Evolutionary conservation across 202 grass and related monocot species (phyloP), one percentile per base, ranked within the genome.

Genomic region (Saccharum hybrid): DNA sequence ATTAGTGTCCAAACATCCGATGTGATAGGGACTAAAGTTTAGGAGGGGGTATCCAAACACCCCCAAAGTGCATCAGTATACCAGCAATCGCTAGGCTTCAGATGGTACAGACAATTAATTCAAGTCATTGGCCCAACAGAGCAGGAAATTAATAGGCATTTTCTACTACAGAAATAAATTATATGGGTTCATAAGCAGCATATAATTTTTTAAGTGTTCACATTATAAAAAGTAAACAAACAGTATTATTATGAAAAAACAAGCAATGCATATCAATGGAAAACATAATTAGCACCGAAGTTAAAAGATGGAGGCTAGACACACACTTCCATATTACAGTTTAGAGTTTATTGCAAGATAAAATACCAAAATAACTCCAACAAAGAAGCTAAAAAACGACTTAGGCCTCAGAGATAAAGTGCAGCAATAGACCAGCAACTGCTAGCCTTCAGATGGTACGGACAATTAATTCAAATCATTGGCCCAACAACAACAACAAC

Each of bases 61-160:
- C 33, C n/a, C 33, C 33, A 33, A 33, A 52, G 9, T 72, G 18
- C 63, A 70, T 76, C 63, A 76, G 7, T 81, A 23, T 16, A 74
- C 88, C 10, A 84, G 83, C 61, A 81, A 57, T 43, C 11, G 60
- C 45, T 43, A 46, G 69, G 12, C 48, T 60, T 86, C 70, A 75
- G 48, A 81, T 81, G 77, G 77, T 86, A 86, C 46, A 26, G 69
- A 81, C 76, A 86, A 81, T 60, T 60, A 60, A 37, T 68, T 80
- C 77, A 81, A 75, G 22, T 86, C 43, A 66, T 74, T 67, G 68
- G 76, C 76, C 68, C n/a, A 85, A 64, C 1, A 51, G 0, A 72
- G 8, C 14, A 41, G 6, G n/a, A 64, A 79, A 85, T 43, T 5
- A 16, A 39, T 14, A 75, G n/a, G n/a, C 3, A 1, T 8, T 48